A percentile compares a stretch with the other conserved stretches of the same genome.
Conservation (phyloP, 257 asterid genomes). For the Mentha longifolia region DNA sequence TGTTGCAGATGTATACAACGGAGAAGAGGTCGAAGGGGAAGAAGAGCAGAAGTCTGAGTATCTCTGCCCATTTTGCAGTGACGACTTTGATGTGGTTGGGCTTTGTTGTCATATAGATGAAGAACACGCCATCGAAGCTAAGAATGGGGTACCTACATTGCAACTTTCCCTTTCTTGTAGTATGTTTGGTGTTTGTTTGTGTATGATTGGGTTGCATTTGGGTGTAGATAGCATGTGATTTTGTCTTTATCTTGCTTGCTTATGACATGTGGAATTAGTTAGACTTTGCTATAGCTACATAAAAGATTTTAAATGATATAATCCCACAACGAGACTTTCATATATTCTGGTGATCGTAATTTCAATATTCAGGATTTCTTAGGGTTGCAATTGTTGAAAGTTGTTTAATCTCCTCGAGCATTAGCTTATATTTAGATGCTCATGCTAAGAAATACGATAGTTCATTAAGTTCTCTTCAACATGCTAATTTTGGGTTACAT, state of each 20-base stretch:
- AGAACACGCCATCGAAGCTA: slow-evolving; percentile 78
- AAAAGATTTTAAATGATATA: not conserved
- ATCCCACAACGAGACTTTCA: not conserved
- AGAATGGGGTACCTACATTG: slow-evolving; percentile 66
- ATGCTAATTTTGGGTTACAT: not conserved
- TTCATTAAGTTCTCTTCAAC: not conserved
- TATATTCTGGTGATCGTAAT: not conserved
- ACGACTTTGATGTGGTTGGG: slow-evolving; percentile 83
- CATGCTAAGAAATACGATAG: not conserved
- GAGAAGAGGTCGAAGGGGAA: slow-evolving; percentile 67
- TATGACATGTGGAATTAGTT: not conserved
- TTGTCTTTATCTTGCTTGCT: not conserved
- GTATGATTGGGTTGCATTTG: not conserved
- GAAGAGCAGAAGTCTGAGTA: slow-evolving; percentile 72
- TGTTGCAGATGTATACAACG: slow-evolving; percentile 54
- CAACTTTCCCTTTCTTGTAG: slow-evolving; percentile 9
- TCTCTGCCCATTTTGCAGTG: slow-evolving; percentile 85
- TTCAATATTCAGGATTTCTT: not conserved
- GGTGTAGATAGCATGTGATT: not conserved
- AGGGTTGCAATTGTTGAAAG: not conserved
- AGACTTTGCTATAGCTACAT: not conserved
- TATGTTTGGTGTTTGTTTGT: not conserved
- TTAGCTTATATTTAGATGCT: not conserved
- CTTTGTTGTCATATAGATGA: slow-evolving; percentile 92
- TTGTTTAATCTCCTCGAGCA: too few relatives aligned